Conservation (phyloP, 805 yeast genomes). For the Aciculoconidium aculeatum region DNA sequence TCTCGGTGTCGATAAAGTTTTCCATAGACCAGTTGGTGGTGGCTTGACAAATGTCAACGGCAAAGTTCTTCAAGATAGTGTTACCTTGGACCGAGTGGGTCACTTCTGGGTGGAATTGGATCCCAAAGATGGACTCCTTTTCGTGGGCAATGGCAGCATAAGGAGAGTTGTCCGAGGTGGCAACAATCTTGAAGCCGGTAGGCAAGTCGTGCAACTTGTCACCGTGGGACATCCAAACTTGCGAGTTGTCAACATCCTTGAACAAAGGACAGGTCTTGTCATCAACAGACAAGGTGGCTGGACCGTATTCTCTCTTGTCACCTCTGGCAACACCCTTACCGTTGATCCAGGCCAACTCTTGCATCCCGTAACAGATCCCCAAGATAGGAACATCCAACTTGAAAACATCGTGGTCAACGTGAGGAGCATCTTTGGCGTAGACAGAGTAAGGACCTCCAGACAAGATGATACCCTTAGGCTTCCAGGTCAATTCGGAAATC, state of each 20-base stretch:
- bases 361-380: slow-evolving; percentile 99
- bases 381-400: slow-evolving; percentile 87
- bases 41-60: slow-evolving; percentile 84
- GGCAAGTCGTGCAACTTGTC: slow-evolving; percentile 92
- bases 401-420: slow-evolving; percentile 92
- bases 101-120: slow-evolving; percentile 99
- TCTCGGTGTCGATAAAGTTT: slow-evolving; percentile 95
- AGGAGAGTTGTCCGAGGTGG: slow-evolving; percentile 91
- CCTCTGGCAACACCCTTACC: slow-evolving; percentile 93
- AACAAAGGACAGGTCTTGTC: slow-evolving; percentile 68
- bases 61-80: slow-evolving; percentile 82
- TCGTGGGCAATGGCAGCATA: slow-evolving; percentile 86
- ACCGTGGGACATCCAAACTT: slow-evolving; percentile 99
- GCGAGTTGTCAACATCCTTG: slow-evolving; percentile 85
- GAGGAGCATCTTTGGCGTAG: slow-evolving; percentile 92
- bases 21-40: slow-evolving; percentile 95
- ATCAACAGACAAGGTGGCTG: slow-evolving; percentile 78
- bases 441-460: slow-evolving; percentile 99
- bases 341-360: slow-evolving; percentile 96
- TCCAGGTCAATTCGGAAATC: slow-evolving; percentile 86
- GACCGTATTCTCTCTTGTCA: slow-evolving; percentile 97
- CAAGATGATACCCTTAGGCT: slow-evolving; percentile 91
- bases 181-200: slow-evolving; percentile 80
- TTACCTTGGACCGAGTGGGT: slow-evolving; percentile 94
- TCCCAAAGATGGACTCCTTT: slow-evolving; percentile 74